Conservation (phyloP, 192 early-diverging fungal genomes). For the Coemansia aciculifera region DNA sequence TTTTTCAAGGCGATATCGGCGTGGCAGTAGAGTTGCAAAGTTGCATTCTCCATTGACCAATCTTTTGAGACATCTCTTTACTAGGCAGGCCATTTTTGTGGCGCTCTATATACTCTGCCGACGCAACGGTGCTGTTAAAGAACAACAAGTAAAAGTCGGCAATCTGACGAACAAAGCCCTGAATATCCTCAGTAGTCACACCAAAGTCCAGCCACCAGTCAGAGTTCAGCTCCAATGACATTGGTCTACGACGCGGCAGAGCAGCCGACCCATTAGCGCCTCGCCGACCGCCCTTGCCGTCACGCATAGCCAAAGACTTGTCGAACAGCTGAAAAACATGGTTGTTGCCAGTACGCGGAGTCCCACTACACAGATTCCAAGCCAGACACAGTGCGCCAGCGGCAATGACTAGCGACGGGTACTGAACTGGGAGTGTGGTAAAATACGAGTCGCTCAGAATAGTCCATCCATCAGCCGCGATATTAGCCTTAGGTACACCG, state of each 20-base stretch:
- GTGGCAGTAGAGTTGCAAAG: slow-evolving; percentile 17
- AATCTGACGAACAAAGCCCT: slow-evolving; percentile 54
- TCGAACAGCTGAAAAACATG: slow-evolving; percentile 3
- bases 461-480: slow-evolving; percentile 39
- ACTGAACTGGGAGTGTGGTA: slow-evolving; percentile 54
- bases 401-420: slow-evolving; percentile 41
- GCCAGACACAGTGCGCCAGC: slow-evolving; percentile 49
- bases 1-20: slow-evolving; percentile 2
- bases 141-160: slow-evolving; percentile 53
- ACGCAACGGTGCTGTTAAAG: slow-evolving; percentile 34
- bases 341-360: background rate
- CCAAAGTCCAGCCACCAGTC: slow-evolving; percentile 47
- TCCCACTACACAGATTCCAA: slow-evolving; percentile 36
- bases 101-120: slow-evolving; percentile 37
- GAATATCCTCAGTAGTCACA: slow-evolving; percentile 35
- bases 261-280: slow-evolving; percentile 1
- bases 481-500: slow-evolving; percentile 31
- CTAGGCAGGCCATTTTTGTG: slow-evolving; percentile 42
- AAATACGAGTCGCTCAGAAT: slow-evolving; percentile 50
- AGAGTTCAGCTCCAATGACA: slow-evolving; percentile 19
- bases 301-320: background rate
- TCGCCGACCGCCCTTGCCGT: background rate
- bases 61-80: slow-evolving; percentile 38
- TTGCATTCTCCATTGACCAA: slow-evolving; percentile 49
- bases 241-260: slow-evolving; percentile 11